phyloP scores from a whole-genome alignment of 2,329 filamentous ascomycete species.

The Hymenoscyphus occultus region DNA sequence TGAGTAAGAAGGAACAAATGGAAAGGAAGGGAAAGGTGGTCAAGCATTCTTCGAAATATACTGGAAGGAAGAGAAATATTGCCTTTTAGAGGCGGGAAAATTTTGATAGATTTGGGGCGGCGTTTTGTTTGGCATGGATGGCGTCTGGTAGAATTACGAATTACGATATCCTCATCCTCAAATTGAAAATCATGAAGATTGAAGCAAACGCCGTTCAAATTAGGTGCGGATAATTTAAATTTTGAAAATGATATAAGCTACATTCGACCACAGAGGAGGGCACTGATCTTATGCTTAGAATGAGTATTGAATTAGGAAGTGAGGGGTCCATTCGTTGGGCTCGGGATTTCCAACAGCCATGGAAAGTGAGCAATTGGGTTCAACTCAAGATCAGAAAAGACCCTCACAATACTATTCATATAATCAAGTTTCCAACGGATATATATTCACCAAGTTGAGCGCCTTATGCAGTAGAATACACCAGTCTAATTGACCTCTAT shows the following conservation, averaged over 20 bases:
- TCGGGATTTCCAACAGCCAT: no score
- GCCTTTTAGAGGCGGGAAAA: slow-evolving; percentile 58
- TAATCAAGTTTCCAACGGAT: slow-evolving; percentile 1
- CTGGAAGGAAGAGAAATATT: slow-evolving; percentile 78
- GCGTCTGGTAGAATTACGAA: slow-evolving; percentile 2
- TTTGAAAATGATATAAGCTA: no score
- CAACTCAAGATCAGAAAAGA: background rate
- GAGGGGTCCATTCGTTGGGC: no score
- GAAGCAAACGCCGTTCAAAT: no score
- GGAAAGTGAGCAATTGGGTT: no score
- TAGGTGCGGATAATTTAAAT: no score
- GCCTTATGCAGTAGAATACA: slow-evolving; percentile 3
- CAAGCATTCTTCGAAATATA: slow-evolving; percentile 89
- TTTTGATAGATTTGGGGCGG: background rate
- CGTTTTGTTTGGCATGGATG: slow-evolving; percentile 5
- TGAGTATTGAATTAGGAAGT: no score
- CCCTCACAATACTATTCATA: background rate
- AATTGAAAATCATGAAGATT: background rate
- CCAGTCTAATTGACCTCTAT: slow-evolving; percentile 5
- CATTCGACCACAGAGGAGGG: no score
- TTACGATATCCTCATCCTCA: slow-evolving; percentile 1
- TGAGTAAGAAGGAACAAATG: slow-evolving; percentile 90
- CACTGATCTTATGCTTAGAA: no score
- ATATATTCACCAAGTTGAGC: slow-evolving; percentile 2
- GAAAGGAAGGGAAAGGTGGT: slow-evolving; percentile 92